Evolutionary conservation across 176 grass and related monocot genomes (phyloP), one percentile per base, ranked within the genome.

Genomic region (Secale cereale): DNA sequence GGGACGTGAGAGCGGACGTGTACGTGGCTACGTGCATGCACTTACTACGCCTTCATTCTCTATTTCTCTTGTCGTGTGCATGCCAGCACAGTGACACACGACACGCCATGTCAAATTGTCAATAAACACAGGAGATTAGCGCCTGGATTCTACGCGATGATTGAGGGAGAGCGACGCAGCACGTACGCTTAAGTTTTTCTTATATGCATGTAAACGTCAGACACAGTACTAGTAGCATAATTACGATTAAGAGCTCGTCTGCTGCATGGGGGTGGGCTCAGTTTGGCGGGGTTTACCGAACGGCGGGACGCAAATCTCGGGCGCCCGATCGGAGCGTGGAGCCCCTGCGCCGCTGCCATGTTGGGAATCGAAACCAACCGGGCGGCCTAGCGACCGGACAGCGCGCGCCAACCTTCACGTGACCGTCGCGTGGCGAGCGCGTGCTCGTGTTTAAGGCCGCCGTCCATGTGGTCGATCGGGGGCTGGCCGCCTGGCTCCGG

Each of bases 371-470:
- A 75, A 64, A 41, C 62, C 70, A 70, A 54, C 32, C 23, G 5
- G 2, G 83, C 0, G 50, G 48, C 10, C 13, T 46, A 74, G 70
- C 85, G 57, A 74, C 16, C 76, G 81, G 76, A 79, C 67, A 74
- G 43, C 23, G 57, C 22, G 76, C 71, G 90, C 76, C 61, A 66
- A 81, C 40, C 20, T 57, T 75, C 91, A 91, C 87, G 82, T 97
- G 91, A 88, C 37, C 19, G 65, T 36, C 81, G 81, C 87, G 77
- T 85, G 87, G 78, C 10, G 39, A 23, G 41, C 16, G 71, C 41
- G 45, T 74, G 71, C 40, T 16, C 0, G 26, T 74, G 70, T 74
- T n/a, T 31, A 32, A 50, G 27, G 62, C 19, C 41, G 78, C 64
- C 62, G 40, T 33, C 78, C 79, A 81, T 85, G 74, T 85, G 81